A percentile compares a stretch with the other conserved stretches of the same genome.
These are phyloP conservation scores for Aspergillus fischeri DNA, from an alignment of 2,329 filamentous ascomycete species.

Conservation along the genomic window DNA sequence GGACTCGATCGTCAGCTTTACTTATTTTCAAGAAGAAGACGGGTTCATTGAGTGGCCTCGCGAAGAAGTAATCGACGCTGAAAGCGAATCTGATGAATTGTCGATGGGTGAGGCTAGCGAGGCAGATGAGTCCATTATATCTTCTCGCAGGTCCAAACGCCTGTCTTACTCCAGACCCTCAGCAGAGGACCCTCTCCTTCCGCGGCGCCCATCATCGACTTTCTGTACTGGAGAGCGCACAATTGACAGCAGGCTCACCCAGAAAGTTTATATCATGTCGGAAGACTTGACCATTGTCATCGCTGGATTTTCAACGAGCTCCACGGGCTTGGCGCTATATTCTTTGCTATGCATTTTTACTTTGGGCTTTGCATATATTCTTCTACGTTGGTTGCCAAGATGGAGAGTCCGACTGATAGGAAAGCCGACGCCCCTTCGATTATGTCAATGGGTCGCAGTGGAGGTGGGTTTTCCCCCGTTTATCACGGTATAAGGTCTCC, in stretches of 20 bases:
- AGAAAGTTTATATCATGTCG: conserved; percentile 89
- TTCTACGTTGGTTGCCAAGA: conserved; percentile 84
- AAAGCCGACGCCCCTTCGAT: conserved; percentile 60
- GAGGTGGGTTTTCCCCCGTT: conserved; percentile 53
- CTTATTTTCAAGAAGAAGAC: conserved; percentile 74
- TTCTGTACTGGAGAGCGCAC: conserved; percentile 63
- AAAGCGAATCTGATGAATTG: conserved; percentile 42
- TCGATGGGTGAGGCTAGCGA: conserved; percentile 38
- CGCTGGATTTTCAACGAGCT: conserved; percentile 81
- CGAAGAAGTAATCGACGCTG: conserved; percentile 45
- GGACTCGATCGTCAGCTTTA: conserved; percentile 83
- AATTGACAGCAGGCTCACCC: conserved; percentile 63
- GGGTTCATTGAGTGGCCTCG: conserved; percentile 51
- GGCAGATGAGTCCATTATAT: conserved; percentile 33
- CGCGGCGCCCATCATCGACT: conserved; percentile 65
- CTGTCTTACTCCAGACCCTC: conserved; percentile 42
- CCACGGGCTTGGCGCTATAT: conserved; percentile 66
- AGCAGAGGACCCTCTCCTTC: conserved; percentile 59
- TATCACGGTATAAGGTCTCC: background rate
- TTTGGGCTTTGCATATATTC: conserved; percentile 72
- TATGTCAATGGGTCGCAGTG: conserved; percentile 87
- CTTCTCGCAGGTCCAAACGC: conserved; percentile 29
- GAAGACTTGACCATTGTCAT: conserved; percentile 94
- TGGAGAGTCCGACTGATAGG: conserved; percentile 80
- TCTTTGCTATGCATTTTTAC: conserved; percentile 66